These are phyloP conservation scores for Boletus subluridellus DNA, from an alignment of 1,284 basidiomycete species.

Conservation along the genomic window DNA sequence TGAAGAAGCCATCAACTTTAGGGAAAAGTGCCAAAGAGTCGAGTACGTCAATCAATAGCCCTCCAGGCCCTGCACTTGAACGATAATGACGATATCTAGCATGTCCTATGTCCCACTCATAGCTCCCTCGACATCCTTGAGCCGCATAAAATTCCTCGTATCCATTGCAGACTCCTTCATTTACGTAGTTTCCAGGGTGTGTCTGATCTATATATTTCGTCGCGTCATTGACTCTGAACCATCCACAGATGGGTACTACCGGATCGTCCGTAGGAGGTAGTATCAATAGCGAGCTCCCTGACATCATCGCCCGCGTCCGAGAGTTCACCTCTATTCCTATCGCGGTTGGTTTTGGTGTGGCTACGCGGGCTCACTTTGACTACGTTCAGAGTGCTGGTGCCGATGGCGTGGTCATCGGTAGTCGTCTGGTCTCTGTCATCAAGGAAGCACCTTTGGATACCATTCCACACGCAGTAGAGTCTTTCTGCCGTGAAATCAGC, in stretches of 20 bases:
- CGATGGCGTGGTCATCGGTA: slow-evolving; percentile 94
- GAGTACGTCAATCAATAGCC: slow-evolving; percentile 52
- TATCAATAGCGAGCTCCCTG: slow-evolving; percentile 75
- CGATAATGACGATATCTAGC: slow-evolving; percentile 32
- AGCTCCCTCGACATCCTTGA: slow-evolving; percentile 87
- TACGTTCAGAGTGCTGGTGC: slow-evolving; percentile 82
- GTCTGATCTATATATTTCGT: not conserved
- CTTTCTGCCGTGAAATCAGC: slow-evolving; percentile 70
- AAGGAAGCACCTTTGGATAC: slow-evolving; percentile 58
- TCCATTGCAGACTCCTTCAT: slow-evolving; percentile 97
- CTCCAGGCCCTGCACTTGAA: not conserved
- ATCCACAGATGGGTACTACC: slow-evolving; percentile 89
- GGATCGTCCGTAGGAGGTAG: slow-evolving; percentile 78
- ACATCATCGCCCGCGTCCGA: slow-evolving; percentile 45
- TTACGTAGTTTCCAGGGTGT: slow-evolving; percentile 71
- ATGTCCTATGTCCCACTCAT: slow-evolving; percentile 96
- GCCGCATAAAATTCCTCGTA: slow-evolving; percentile 87
- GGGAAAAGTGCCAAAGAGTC: slow-evolving; percentile 78
- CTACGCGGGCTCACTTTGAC: slow-evolving; percentile 90
- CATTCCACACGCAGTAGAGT: slow-evolving; percentile 62
- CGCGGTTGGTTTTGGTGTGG: slow-evolving; percentile 95
- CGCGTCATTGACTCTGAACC: slow-evolving; percentile 1
- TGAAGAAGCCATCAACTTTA: slow-evolving; percentile 90
- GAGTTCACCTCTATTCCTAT: slow-evolving; percentile 51
- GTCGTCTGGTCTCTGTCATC: slow-evolving; percentile 78